phyloP scores from a whole-genome alignment of 192 early-diverging fungal species.

The Chytriomyces sp. region DNA sequence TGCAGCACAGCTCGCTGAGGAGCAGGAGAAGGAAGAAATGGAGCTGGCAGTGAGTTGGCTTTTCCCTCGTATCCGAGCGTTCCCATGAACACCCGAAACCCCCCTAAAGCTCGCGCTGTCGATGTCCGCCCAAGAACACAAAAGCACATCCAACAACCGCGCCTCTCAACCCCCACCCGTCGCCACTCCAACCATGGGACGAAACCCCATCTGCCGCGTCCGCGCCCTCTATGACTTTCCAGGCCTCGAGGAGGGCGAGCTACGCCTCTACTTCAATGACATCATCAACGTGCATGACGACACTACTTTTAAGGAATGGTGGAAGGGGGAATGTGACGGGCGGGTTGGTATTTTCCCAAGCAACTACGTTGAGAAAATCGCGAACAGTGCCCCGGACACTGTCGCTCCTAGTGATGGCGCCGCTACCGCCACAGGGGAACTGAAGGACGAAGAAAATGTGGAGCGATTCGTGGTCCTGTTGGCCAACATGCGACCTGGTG shows the following conservation, averaged over 20 bases:
- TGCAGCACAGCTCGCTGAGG: constrained; percentile 54
- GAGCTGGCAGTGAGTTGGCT: constrained; percentile 68
- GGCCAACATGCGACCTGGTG: constrained; percentile 74
- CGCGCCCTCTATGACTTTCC: constrained; percentile 92
- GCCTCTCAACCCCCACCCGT: background rate
- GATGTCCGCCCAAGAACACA: constrained; percentile 60
- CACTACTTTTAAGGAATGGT: constrained; percentile 96
- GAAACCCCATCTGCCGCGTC: constrained; percentile 72
- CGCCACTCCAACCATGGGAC: constrained; percentile 20
- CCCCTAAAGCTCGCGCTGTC: constrained; percentile 74
- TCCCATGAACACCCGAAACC: background rate
- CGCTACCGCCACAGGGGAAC: constrained; percentile 44
- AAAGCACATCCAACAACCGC: background rate
- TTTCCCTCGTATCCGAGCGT: background rate
- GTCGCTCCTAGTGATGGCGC: too few species aligned
- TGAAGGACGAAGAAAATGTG: constrained; percentile 73
- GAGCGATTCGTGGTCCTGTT: constrained; percentile 78
- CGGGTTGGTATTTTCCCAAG: constrained; percentile 94
- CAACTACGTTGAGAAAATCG: constrained; percentile 82
- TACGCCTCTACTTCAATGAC: constrained; percentile 85
- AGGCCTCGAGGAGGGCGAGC: constrained; percentile 87
- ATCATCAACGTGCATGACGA: constrained; percentile 88
- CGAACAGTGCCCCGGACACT: background rate
- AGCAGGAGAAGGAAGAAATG: constrained; percentile 94
- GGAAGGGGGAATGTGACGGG: constrained; percentile 90